A percentile compares a stretch with the other conserved stretches of the same genome.
phyloP scores from a whole-genome alignment of 495 filamentous ascomycete genomes.

The Lasiosphaeria hispida region DNA sequence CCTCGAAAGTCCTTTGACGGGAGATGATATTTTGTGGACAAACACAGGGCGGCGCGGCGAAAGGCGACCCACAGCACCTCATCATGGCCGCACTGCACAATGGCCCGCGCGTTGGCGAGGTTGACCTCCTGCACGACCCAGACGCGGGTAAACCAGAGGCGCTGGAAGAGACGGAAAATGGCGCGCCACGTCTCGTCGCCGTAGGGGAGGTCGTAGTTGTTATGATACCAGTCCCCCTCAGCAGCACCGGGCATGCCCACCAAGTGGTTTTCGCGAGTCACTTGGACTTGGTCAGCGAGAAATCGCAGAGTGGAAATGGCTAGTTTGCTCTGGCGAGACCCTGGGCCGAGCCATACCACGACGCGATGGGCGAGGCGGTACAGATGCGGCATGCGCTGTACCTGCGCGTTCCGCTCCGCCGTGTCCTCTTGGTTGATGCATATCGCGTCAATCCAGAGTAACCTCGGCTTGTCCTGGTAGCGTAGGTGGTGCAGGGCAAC shows the following conservation, averaged over 20 bases:
- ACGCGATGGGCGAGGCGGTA: no score
- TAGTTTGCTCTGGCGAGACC: neutral
- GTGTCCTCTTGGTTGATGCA: no score
- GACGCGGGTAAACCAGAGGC: constrained; percentile 1
- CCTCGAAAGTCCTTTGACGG: neutral
- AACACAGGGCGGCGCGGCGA: neutral
- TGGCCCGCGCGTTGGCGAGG: neutral
- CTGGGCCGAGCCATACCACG: no score
- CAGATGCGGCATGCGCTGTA: no score
- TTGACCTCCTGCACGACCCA: constrained; percentile 7
- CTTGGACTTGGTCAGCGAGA: neutral
- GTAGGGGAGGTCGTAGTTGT: neutral
- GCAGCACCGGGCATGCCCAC: neutral
- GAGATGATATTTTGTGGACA: neutral
- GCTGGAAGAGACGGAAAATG: constrained; percentile 2
- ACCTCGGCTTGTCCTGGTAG: no score
- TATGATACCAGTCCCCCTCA: neutral
- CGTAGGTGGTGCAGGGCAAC: no score
- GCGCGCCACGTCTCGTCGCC: neutral
- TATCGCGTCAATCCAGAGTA: no score
- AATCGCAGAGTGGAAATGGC: neutral
- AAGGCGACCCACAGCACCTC: neutral
- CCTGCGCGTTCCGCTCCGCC: no score
- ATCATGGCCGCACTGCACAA: neutral
- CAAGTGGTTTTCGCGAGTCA: neutral